A percentile compares a stretch with the other conserved stretches of the same genome.
phyloP scores from a whole-genome alignment of 2,329 filamentous ascomycete species.

The Hypoxylon sp. region DNA sequence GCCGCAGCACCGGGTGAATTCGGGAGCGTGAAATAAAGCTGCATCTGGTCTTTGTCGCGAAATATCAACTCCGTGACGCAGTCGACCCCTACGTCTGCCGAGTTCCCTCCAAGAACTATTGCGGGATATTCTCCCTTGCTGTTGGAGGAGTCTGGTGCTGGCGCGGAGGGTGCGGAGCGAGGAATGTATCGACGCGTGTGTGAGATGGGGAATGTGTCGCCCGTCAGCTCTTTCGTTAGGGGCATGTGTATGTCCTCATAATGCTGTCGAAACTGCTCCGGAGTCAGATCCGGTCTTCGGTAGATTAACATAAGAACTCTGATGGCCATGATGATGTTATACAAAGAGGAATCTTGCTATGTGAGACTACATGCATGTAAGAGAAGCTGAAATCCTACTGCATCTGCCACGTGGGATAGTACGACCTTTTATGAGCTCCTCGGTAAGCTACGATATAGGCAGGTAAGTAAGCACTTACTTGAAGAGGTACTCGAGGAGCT shows the following conservation, averaged over 20 bases:
- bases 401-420: neutral
- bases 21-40: constrained; percentile 16
- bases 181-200: constrained; percentile 20
- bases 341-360: neutral
- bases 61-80: constrained; percentile 22
- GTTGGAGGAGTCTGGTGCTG: constrained; percentile 1
- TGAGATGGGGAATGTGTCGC: constrained; percentile 14
- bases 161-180: neutral
- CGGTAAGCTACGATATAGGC: neutral
- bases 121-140: constrained; percentile 5
- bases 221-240: constrained; percentile 3
- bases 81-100: constrained; percentile 12
- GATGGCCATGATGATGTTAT: constrained; percentile 3
- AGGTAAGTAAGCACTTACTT: too few relatives aligned
- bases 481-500: too few relatives aligned
- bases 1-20: constrained; percentile 17
- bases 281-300: constrained; percentile 10
- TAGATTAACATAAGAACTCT: constrained; percentile 22
- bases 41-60: constrained; percentile 14
- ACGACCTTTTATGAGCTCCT: neutral
- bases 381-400: neutral
- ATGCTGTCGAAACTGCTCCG: constrained; percentile 15
- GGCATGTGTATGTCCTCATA: constrained; percentile 24
- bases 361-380: too few relatives aligned
- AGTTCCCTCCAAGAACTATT: constrained; percentile 7